Percentiles rank a stretch among this genome's conserved stretches.
These are phyloP conservation scores for Dillenia suffruticosa DNA, from an alignment of 164 flowering plant species.

Conservation along the genomic window DNA sequence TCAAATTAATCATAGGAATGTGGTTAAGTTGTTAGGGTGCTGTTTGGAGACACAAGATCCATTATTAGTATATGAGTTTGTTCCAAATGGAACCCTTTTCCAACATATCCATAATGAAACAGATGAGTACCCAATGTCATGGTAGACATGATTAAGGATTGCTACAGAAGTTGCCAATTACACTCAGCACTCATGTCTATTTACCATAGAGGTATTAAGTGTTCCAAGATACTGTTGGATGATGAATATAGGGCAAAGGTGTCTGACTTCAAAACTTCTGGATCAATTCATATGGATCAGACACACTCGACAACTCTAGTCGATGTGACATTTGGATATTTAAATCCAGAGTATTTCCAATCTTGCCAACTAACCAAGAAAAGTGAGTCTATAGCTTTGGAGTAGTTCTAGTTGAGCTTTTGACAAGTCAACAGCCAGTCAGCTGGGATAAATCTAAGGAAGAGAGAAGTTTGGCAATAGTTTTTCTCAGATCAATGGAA, in stretches of 20 bases:
- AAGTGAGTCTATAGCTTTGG: constrained; percentile 11
- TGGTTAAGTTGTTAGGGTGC: constrained; percentile 16
- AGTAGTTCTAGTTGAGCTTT: no score
- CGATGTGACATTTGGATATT: not conserved
- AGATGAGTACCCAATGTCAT: constrained; percentile 8
- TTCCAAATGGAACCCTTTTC: constrained; percentile 15
- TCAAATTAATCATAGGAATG: constrained; percentile 18
- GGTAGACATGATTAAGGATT: constrained; percentile 16
- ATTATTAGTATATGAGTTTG: constrained; percentile 15
- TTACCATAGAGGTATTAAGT: constrained; percentile 18
- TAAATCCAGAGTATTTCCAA: constrained; percentile 20
- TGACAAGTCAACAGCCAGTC: no score
- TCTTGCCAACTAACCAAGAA: not conserved
- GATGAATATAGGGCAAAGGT: constrained; percentile 1
- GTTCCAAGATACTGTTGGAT: not conserved
- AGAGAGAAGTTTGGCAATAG: constrained; percentile 11
- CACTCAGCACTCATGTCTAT: constrained; percentile 1
- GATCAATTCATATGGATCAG: not conserved
- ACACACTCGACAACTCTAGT: constrained; percentile 15
- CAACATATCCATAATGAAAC: constrained; percentile 13
- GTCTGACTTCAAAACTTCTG: constrained; percentile 16
- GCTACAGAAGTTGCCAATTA: constrained; percentile 10
- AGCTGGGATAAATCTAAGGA: constrained; percentile 16
- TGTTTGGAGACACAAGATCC: constrained; percentile 23
- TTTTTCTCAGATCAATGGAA: constrained; percentile 14